phyloP scores from a whole-genome alignment of 768 basidiomycete genomes.

The Lepiota venenata region DNA sequence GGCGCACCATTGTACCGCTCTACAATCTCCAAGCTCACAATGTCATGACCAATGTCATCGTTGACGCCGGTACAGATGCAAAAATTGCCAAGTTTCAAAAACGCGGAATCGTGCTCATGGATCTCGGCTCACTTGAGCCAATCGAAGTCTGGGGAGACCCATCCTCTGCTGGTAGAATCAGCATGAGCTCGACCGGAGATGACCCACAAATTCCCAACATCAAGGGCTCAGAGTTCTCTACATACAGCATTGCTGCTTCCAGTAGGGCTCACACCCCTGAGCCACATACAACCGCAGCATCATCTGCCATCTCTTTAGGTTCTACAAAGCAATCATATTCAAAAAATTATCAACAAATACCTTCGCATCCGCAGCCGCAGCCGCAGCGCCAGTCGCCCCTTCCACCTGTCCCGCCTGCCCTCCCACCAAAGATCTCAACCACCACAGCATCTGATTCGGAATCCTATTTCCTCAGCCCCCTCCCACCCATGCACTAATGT shows the following conservation, averaged over 20 bases:
- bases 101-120: conserved; percentile 74
- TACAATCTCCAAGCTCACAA: conserved; percentile 89
- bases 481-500: conserved; percentile 20
- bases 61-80: conserved; percentile 86
- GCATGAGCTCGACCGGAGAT: conserved; percentile 1
- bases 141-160: conserved; percentile 63
- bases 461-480: conserved; percentile 17
- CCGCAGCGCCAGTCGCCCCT: conserved; percentile 8
- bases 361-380: conserved; percentile 13
- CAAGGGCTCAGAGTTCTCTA: conserved; percentile 2
- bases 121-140: conserved; percentile 75
- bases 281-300: conserved; percentile 13
- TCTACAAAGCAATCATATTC: conserved; percentile 1
- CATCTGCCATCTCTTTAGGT: conserved; percentile 26
- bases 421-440: neutral
- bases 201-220: neutral
- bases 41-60: conserved; percentile 80
- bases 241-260: neutral
- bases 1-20: conserved; percentile 80
- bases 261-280: conserved; percentile 6
- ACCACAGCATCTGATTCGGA: neutral
- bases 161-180: conserved; percentile 2
- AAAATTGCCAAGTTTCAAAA: conserved; percentile 77
- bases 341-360: conserved; percentile 13
- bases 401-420: conserved; percentile 4